Evolutionary conservation across 75 land plant genomes (phyloP).

Genomic region (Picea glauca): DNA sequence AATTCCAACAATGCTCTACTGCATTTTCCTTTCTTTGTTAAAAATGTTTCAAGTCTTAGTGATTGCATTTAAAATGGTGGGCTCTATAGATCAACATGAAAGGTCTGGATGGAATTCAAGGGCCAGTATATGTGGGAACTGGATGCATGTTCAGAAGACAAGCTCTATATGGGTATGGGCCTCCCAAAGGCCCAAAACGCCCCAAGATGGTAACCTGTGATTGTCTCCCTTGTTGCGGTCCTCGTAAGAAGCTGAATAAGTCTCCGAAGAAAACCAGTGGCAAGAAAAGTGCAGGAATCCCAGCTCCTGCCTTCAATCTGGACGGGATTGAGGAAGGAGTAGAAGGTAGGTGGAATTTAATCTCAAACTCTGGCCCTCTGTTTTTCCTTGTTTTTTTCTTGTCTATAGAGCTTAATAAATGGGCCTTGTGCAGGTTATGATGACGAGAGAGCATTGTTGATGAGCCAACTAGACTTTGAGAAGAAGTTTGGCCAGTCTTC

Average conservation of each 20-base stretch:
- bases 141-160: constrained; percentile 83
- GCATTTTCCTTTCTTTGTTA: not conserved
- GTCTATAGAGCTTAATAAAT: not conserved
- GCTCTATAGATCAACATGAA: constrained; percentile 74
- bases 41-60: not conserved
- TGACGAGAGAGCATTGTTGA: constrained; percentile 65
- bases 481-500: constrained; percentile 79
- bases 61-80: constrained; percentile 1
- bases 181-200: constrained; percentile 62
- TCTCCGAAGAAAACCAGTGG: constrained; percentile 10
- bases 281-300: not conserved
- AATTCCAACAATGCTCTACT: too few species aligned
- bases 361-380: not conserved
- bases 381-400: not conserved
- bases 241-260: constrained; percentile 51
- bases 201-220: constrained; percentile 76
- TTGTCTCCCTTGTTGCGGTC: constrained; percentile 80
- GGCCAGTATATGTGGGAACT: constrained; percentile 89
- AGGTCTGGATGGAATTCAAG: constrained; percentile 84
- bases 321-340: constrained; percentile 19
- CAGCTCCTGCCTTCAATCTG: constrained; percentile 8
- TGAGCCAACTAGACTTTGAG: constrained; percentile 76
- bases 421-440: constrained; percentile 25
- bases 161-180: constrained; percentile 76
- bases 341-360: constrained; percentile 15